Conservation (phyloP, 129 eudicot species). For the Arctium lappa region DNA sequence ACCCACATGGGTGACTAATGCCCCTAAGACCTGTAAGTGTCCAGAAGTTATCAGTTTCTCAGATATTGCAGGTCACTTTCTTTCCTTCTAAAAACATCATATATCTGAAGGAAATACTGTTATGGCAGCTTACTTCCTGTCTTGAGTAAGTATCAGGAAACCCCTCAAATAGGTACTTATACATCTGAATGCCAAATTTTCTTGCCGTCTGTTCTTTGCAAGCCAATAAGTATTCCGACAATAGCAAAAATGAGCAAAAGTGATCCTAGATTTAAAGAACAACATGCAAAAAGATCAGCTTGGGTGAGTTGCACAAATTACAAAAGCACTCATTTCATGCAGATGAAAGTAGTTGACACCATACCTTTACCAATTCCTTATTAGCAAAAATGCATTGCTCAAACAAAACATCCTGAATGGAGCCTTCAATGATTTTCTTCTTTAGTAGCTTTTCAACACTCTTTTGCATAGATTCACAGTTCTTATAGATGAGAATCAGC, state of each 20-base stretch:
- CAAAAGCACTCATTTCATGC: background rate
- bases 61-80: conserved; percentile 6
- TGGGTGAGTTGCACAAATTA: background rate
- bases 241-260: conserved; percentile 58
- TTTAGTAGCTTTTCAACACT: conserved; percentile 64
- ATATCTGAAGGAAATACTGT: background rate
- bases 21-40: conserved; percentile 59
- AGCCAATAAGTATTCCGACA: conserved; percentile 63
- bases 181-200: conserved; percentile 65
- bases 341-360: conserved; percentile 10
- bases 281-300: conserved; percentile 5
- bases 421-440: conserved; percentile 68
- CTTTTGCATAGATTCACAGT: conserved; percentile 69
- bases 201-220: conserved; percentile 69
- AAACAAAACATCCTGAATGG: conserved; percentile 52
- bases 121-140: conserved; percentile 66
- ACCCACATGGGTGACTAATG: conserved; percentile 77
- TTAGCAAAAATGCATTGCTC: conserved; percentile 71
- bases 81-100: background rate
- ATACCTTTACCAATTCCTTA: conserved; percentile 74
- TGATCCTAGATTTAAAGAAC: conserved; percentile 46
- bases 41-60: background rate
- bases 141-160: conserved; percentile 64
- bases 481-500: conserved; percentile 62
- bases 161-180: conserved; percentile 61